Evolutionary conservation across 202 grass and related monocot genomes (phyloP).

Genomic region (Schoenoplectus tabernaemontani): DNA sequence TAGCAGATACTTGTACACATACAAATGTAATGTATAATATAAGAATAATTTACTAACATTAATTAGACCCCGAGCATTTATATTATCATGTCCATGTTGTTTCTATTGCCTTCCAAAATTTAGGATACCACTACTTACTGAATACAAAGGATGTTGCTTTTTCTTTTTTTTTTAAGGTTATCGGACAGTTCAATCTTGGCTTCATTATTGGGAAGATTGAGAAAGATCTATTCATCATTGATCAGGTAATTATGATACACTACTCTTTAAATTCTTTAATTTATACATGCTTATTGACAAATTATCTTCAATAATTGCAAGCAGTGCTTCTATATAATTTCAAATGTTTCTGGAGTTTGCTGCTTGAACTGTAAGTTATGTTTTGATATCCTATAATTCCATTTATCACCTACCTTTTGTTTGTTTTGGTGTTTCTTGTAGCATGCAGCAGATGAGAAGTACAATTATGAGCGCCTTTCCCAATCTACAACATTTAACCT

Average conservation of each 20-base stretch:
- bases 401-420: slow-evolving; percentile 3
- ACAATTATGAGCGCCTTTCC: slow-evolving; percentile 87
- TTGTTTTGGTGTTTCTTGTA: slow-evolving; percentile 30
- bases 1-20: not conserved
- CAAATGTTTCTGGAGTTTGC: not conserved
- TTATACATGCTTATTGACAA: not conserved
- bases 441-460: slow-evolving; percentile 99
- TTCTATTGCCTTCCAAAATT: not conserved
- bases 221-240: slow-evolving; percentile 88
- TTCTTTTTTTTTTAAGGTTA: slow-evolving; percentile 43
- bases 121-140: not conserved
- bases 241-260: slow-evolving; percentile 53
- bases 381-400: not conserved
- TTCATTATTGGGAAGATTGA: slow-evolving; percentile 90
- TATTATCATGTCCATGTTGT: not conserved
- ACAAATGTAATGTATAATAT: not conserved
- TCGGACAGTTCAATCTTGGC: slow-evolving; percentile 98
- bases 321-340: not conserved
- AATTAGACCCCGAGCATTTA: not conserved
- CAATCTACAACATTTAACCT: slow-evolving; percentile 84
- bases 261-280: not conserved
- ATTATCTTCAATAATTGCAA: not conserved
- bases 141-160: not conserved
- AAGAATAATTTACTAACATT: not conserved
- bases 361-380: not conserved